phyloP scores from a whole-genome alignment of 2,329 filamentous ascomycete genomes.

The Cordyceps pruinosa region DNA sequence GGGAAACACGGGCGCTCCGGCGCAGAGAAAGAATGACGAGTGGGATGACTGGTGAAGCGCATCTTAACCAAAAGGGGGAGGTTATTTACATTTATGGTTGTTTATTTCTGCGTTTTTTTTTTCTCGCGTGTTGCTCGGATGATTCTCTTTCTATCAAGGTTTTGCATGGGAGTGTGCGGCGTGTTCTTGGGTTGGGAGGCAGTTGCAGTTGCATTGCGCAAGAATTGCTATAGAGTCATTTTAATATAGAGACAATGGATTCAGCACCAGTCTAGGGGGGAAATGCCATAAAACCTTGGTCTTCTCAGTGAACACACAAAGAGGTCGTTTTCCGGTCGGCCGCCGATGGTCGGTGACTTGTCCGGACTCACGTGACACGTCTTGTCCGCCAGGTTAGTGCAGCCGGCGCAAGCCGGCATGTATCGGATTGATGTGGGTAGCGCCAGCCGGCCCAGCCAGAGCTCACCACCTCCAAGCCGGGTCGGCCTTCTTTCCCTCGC shows the following conservation, averaged over 20 bases:
- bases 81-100: too few species aligned
- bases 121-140: neutral
- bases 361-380: conserved; percentile 27
- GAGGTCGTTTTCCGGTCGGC: conserved; percentile 8
- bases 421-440: conserved; percentile 2
- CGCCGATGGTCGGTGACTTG: conserved; percentile 8
- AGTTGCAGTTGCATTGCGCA: conserved; percentile 6
- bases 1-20: conserved; percentile 25
- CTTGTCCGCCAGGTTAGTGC: conserved; percentile 27
- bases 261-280: neutral
- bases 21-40: conserved; percentile 47
- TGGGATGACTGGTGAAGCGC: conserved; percentile 56
- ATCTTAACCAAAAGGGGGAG: too few species aligned
- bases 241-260: neutral
- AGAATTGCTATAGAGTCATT: conserved; percentile 3
- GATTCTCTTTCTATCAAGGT: neutral
- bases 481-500: conserved; percentile 5
- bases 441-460: neutral
- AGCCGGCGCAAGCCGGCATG: conserved; percentile 39
- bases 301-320: neutral
- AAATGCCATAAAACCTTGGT: too few species aligned
- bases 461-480: neutral
- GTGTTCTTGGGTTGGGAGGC: conserved; percentile 5
- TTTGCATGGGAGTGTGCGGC: conserved; percentile 12
- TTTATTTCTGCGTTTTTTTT: neutral